Evolutionary conservation across 2,329 filamentous ascomycete genomes (phyloP).

Genomic region (Ascochyta viciae-villosae): DNA sequence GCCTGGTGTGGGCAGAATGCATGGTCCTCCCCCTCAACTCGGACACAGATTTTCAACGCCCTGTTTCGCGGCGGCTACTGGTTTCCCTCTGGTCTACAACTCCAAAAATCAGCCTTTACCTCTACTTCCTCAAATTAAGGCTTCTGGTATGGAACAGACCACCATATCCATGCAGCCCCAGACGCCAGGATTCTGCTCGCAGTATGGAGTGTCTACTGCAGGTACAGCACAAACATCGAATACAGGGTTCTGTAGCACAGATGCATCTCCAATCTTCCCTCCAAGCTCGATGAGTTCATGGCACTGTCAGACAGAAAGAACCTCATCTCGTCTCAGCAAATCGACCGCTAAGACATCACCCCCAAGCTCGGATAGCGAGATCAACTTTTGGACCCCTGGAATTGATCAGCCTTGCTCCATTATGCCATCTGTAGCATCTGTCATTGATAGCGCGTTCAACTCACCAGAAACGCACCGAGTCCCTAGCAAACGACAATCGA

Average conservation of each 20-base stretch:
- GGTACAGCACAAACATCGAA: not conserved
- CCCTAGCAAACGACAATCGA: not conserved
- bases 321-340: not conserved
- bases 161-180: not conserved
- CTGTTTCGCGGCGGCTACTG: not conserved
- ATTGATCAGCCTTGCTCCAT: not conserved
- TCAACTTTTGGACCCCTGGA: not conserved
- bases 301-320: not conserved
- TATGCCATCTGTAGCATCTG: not conserved
- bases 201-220: not conserved
- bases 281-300: not conserved
- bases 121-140: not conserved
- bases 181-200: not conserved
- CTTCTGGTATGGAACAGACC: not conserved
- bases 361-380: not conserved
- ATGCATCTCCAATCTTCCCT: not conserved
- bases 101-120: not conserved
- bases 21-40: not conserved
- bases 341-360: conserved; percentile 8
- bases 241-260: not conserved
- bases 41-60: not conserved
- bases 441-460: not conserved
- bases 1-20: not conserved
- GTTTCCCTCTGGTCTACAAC: not conserved
- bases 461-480: not conserved